A percentile compares a stretch with the other conserved stretches of the same genome.
Conservation (phyloP, 108 stramenopile genomes). For the Nitzschia putrida region DNA sequence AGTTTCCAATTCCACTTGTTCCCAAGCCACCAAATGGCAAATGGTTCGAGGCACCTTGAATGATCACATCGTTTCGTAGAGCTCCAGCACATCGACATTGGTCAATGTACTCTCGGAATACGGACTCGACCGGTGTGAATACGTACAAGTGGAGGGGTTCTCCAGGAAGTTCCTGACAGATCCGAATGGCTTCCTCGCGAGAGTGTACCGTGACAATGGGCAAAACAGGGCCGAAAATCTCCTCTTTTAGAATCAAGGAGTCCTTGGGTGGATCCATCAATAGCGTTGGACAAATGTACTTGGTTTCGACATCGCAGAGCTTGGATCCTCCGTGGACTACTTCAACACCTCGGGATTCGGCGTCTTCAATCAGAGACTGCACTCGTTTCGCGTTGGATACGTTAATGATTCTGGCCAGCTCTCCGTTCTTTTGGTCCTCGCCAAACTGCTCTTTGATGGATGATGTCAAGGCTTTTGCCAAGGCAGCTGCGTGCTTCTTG, state of each 20-base stretch:
- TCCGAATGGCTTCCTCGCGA: constrained; percentile 59
- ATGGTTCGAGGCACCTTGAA: constrained; percentile 44
- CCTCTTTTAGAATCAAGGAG: constrained; percentile 70
- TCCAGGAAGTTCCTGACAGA: constrained; percentile 38
- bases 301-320: constrained; percentile 34
- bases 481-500: constrained; percentile 2
- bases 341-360: constrained; percentile 26
- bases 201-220: constrained; percentile 64
- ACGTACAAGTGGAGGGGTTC: constrained; percentile 79
- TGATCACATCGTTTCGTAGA: constrained; percentile 64
- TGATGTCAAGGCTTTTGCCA: constrained; percentile 6
- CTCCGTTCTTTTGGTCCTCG: constrained; percentile 25
- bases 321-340: constrained; percentile 48
- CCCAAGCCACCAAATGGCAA: constrained; percentile 86
- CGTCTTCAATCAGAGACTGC: constrained; percentile 41
- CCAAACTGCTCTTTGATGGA: constrained; percentile 36
- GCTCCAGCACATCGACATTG: constrained; percentile 56
- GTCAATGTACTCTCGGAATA: constrained; percentile 45
- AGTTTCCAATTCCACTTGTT: constrained; percentile 64
- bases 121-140: constrained; percentile 52
- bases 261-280: constrained; percentile 54
- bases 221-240: constrained; percentile 89
- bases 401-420: constrained; percentile 52
- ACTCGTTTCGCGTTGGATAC: constrained; percentile 44
- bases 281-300: constrained; percentile 67